These are phyloP conservation scores for Microdochium nivale DNA, from an alignment of 2,329 filamentous ascomycete species.

Conservation along the genomic window DNA sequence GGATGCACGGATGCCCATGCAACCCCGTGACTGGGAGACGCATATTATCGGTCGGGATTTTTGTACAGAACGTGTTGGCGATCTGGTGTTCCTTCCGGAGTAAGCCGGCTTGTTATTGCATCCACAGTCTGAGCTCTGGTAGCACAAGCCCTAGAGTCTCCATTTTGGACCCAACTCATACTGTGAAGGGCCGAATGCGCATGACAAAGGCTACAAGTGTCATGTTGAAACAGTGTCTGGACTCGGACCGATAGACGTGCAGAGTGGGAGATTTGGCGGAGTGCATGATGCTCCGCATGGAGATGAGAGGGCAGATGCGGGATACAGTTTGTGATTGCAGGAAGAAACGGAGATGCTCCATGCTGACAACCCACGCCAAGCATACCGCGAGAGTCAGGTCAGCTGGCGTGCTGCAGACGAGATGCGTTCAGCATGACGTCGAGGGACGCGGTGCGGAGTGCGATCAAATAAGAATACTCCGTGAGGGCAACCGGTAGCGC, in stretches of 20 bases:
- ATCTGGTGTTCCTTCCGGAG: neutral
- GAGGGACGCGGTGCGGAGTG: too few relatives aligned
- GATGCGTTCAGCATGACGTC: neutral
- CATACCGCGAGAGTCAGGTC: too few relatives aligned
- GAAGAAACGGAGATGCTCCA: neutral
- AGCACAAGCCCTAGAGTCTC: neutral
- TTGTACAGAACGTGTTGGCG: neutral
- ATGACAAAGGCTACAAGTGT: too few relatives aligned
- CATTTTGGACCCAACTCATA: neutral
- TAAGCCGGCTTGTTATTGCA: too few relatives aligned
- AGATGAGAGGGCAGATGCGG: neutral
- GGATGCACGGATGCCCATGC: neutral
- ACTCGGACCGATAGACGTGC: neutral
- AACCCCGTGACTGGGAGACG: neutral
- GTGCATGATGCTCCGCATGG: neutral
- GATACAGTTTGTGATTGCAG: neutral
- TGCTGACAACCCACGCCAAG: neutral
- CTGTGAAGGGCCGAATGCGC: neutral
- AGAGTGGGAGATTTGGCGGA: neutral
- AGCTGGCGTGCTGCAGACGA: too few relatives aligned
- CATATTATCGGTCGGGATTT: neutral
- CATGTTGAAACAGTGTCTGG: too few relatives aligned
- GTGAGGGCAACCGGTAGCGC: too few relatives aligned
- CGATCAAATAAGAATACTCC: too few relatives aligned
- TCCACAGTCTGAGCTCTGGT: too few relatives aligned